Conservation (phyloP, 78 protist genomes). For the Chrysochromulina parva region DNA sequence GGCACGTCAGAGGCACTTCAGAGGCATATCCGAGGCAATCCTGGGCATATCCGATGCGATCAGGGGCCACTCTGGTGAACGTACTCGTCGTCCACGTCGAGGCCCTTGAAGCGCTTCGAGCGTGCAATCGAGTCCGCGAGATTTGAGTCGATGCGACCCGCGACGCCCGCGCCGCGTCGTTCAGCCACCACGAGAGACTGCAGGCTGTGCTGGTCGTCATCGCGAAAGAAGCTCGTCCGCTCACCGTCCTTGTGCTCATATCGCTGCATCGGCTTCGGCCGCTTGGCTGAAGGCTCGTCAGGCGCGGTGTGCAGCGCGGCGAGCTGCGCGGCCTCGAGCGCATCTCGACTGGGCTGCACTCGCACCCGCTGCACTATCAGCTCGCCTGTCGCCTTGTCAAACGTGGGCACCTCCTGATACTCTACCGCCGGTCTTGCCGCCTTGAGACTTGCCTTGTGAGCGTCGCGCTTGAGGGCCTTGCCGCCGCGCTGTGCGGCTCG, state of each 20-base stretch:
- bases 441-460: neutral
- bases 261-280: neutral
- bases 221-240: neutral
- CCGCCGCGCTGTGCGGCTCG: neutral
- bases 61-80: too few relatives aligned
- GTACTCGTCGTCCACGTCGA: neutral
- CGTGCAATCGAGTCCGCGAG: neutral
- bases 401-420: neutral
- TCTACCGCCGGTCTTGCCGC: neutral
- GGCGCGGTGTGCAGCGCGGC: neutral
- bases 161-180: conserved; percentile 3
- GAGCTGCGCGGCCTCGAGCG: neutral
- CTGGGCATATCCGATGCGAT: too few relatives aligned
- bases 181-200: neutral
- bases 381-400: neutral
- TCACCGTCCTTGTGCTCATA: neutral
- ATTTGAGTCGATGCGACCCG: neutral
- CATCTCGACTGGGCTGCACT: too few relatives aligned
- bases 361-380: neutral
- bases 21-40: too few relatives aligned
- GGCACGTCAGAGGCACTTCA: too few relatives aligned
- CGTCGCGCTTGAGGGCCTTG: neutral
- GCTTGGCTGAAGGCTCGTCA: neutral
- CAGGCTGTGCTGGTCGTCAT: neutral
- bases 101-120: neutral